phyloP scores from a whole-genome alignment of 2,329 filamentous ascomycete species.

The Apiospora marii region DNA sequence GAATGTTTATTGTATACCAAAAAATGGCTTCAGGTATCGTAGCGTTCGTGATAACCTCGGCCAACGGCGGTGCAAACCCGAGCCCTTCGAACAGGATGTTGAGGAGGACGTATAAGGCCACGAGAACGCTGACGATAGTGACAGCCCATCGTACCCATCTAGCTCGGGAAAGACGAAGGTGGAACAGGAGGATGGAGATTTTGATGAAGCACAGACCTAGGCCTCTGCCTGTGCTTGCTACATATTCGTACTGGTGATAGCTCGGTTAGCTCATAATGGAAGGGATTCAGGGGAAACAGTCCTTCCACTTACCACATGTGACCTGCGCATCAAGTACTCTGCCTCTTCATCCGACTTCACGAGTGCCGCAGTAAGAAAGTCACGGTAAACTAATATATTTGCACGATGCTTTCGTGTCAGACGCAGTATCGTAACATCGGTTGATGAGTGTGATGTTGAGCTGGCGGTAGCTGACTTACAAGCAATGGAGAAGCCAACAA shows the following conservation, averaged over 20 bases:
- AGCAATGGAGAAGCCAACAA: background rate
- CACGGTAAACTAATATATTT: background rate
- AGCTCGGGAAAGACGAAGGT: background rate
- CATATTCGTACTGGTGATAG: background rate
- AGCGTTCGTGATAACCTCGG: background rate
- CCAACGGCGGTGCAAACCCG: background rate
- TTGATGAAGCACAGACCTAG: background rate
- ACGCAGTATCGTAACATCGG: background rate
- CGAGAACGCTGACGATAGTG: background rate
- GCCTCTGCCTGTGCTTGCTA: background rate
- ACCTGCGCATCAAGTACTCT: background rate
- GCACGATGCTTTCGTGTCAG: background rate
- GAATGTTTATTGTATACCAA: background rate
- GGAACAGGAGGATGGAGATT: background rate
- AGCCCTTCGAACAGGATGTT: background rate
- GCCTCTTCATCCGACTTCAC: background rate
- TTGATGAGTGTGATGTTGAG: background rate
- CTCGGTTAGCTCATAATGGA: background rate
- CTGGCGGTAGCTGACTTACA: background rate
- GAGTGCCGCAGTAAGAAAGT: background rate
- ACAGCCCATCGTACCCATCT: background rate
- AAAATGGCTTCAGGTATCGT: background rate
- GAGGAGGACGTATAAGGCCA: background rate
- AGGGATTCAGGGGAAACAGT: background rate
- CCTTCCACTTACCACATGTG: background rate